Conservation (phyloP, 768 basidiomycete genomes). For the Trametes villosa region DNA sequence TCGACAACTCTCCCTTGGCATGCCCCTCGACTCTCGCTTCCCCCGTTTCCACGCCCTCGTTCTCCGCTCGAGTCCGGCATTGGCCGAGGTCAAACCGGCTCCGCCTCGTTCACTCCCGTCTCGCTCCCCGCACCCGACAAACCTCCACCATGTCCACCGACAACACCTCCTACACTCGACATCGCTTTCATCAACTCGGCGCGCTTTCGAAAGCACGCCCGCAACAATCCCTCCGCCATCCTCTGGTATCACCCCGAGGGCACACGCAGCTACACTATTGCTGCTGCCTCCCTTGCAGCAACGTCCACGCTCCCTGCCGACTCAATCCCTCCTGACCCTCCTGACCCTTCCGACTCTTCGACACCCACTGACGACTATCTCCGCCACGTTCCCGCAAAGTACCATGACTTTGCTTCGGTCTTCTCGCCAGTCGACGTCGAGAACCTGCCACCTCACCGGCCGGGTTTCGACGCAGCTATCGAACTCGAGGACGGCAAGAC, state of each 20-base stretch:
- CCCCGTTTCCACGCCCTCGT: neutral
- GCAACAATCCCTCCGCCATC: neutral
- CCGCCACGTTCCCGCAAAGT: slow-evolving; percentile 19
- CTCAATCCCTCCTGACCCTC: neutral
- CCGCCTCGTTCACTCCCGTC: neutral
- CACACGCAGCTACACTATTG: slow-evolving; percentile 5
- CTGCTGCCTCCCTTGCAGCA: neutral
- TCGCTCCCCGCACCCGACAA: neutral
- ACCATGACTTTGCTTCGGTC: slow-evolving; percentile 34
- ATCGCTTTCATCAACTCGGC: slow-evolving; percentile 4
- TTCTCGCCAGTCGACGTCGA: slow-evolving; percentile 34
- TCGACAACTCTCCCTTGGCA: neutral
- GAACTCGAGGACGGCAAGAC: slow-evolving; percentile 35
- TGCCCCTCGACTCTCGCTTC: slow-evolving; percentile 8
- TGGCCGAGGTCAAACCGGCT: slow-evolving; percentile 1
- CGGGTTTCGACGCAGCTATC: slow-evolving; percentile 41
- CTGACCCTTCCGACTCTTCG: neutral
- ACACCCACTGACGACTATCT: slow-evolving; percentile 1
- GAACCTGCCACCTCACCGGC: slow-evolving; percentile 38
- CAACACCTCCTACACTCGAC: neutral
- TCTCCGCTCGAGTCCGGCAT: neutral
- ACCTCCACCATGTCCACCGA: neutral
- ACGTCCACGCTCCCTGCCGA: neutral
- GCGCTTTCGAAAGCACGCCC: slow-evolving; percentile 3
- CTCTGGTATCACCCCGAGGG: slow-evolving; percentile 16